Base-by-base conservation (phyloP, 2,329 filamentous ascomycete species). In the Penicillium psychrosexuale region DNA sequence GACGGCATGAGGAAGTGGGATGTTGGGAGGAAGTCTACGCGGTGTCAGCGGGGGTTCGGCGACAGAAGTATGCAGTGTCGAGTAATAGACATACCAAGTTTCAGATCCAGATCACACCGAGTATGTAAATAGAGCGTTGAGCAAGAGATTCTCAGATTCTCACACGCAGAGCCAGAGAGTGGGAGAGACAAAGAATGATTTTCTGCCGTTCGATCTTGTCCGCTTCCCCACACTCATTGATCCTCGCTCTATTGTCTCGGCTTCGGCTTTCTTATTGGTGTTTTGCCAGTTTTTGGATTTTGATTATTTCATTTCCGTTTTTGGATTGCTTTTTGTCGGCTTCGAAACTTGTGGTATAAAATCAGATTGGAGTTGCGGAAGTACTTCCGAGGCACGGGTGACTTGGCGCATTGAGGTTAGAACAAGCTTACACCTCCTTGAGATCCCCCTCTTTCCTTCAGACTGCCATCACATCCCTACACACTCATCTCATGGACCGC, bases 1-100 rank as follows among this genome's bases (percentile, higher is more conserved):
- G 82, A 74, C 56, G 85, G 80, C 86, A 89, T 89, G 61, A 57
- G 48, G 57, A 60, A 55, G 59, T 59, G 59, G 60, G 60, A 61
- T 62, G 30, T 45, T 45, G 31, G 57, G 34, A 51, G 28, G 39
- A 55, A 37, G 43, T 40, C 45, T 49, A 36, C 37, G 11, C 15
- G 17, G n/a, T 38, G 37, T 57, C 33, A 57, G 50, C 28, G 34
- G 28, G 33, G 27, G 4, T 43, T 22, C 31, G 43, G 47, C 12
- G 24, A 49, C n/a, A 31, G 30, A 22, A 15, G 36, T 59, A 39
- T 55, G 37, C 5, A 22, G 19, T 27, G 9, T 17, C 24, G 7
- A 12, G 7, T 40, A 19, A 6, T 47, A 7, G 8, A 36, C 38
- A 38, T 44, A 51, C 46, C 8, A 12, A 28, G 9, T 40, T 31